Base-by-base conservation (phyloP, 768 basidiomycete species). In the Auricularia auricula-judae region DNA sequence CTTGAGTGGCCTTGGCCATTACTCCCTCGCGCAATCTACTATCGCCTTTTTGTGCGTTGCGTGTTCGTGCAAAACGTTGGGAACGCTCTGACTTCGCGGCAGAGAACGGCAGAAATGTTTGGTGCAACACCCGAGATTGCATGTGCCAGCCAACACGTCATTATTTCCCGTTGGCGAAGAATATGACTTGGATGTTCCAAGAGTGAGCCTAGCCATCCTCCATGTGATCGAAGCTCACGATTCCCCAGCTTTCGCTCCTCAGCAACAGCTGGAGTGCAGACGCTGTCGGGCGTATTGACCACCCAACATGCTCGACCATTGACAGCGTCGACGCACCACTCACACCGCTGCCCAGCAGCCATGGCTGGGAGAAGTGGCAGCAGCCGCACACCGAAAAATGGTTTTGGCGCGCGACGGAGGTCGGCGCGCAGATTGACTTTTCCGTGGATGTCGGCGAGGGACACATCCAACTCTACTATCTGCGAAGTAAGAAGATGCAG, bases 381-480 rank as follows among this genome's bases (percentile, higher is more conserved):
- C 63, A 54, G 35, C 63, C 53, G 7, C 36, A 34, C 36, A 64
- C 63, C 10, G 56, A 53, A 18, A 64, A 64, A 23, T 16, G 33
- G 23, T 64, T 54, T 44, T 36, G 51, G 53, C 63, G 63, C 34
- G 63, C 63, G 18, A 64, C 63, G 36, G 51, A 58, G 35, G 36
- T 44, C 39, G 63, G 63, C 16, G 33, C 63, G 10, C 63, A 44
- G 36, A 39, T 54, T 4, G 56, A 58, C n/a, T 58, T 54, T 23
- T 14, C 21, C 11, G 63, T 56, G 18, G 39, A 64, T 16, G 18
- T 64, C 1, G 61, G 16, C 10, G 23, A 29, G 34, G 61, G 63
- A 34, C 10, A 63, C 35, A 39, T 63, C 51, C 16, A 18, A 21
- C n/a, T 63, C 18, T 63, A 63, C 34, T 54, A 63, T 21, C 51